A percentile compares a stretch with the other conserved stretches of the same genome.
These are phyloP conservation scores for Sophora flavescens DNA, from an alignment of 306 rosid species.

Conservation along the genomic window DNA sequence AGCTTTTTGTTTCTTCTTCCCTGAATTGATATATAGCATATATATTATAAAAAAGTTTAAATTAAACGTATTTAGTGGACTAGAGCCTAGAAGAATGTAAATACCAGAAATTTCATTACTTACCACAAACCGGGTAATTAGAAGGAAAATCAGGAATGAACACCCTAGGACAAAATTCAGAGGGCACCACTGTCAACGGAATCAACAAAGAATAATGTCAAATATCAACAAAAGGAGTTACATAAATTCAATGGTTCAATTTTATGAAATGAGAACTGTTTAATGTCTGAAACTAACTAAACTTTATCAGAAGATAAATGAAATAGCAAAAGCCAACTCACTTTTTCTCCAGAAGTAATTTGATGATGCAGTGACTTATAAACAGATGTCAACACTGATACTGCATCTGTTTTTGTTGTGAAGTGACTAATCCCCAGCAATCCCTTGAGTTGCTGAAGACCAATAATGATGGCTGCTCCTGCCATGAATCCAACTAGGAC, in stretches of 20 bases:
- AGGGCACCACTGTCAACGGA: conserved; percentile 70
- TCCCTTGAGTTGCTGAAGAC: conserved; percentile 89
- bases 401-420: conserved; percentile 69
- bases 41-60: conserved; percentile 3
- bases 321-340: conserved; percentile 40
- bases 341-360: conserved; percentile 45
- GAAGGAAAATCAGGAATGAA: conserved; percentile 77
- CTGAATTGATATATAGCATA: conserved; percentile 49
- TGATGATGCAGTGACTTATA: conserved; percentile 54
- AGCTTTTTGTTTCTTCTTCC: conserved; percentile 77
- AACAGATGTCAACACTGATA: conserved; percentile 73
- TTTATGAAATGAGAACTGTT: background rate
- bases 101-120: conserved; percentile 44
- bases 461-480: conserved; percentile 87
- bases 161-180: conserved; percentile 79
- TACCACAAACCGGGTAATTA: conserved; percentile 70
- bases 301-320: conserved; percentile 4
- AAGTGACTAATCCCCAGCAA: conserved; percentile 74
- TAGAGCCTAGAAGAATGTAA: background rate
- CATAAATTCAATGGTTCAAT: background rate
- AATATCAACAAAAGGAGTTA: background rate
- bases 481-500: conserved; percentile 94
- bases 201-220: conserved; percentile 2
- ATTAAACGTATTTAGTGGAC: background rate
- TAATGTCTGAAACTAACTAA: background rate